Evolutionary conservation across 2,329 filamentous ascomycete genomes (phyloP), one percentile per base, ranked within the genome.

Genomic region (Monascus ruber): DNA sequence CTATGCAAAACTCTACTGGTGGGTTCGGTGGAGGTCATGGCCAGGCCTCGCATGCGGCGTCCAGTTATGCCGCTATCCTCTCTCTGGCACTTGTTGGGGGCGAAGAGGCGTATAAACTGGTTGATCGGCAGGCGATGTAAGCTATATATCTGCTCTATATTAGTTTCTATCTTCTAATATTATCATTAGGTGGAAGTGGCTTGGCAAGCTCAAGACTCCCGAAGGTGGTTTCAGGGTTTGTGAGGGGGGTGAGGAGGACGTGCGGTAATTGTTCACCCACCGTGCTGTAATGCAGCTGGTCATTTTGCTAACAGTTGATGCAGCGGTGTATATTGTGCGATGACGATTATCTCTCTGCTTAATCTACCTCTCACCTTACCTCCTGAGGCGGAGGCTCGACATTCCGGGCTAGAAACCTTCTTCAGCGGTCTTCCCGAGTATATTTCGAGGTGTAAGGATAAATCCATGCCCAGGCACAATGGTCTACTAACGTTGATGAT

Each of bases 21-120:
- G 91, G 91, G 2, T 94, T 94, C 59, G 91, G 87, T 38, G 91
- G 89, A 46, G 88, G 91, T n/a, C 83, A 87, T 60, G 87, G 89
- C 26, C 91, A 96, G 58, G 72, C 77, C 48, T 87, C 85, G 38
- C 91, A 98, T 63, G 74, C 91, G 49, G 91, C 91, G 41, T 82
- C 85, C 35, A 86, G 84, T 1, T 98, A 96, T 70, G 87, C 88
- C 35, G 75, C 81, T 32, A 66, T 94, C 17, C 73, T 98, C 42
- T 78, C 83, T 34, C 70, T 98, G 37, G 77, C 82, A 24, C 75
- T 87, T 45, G 83, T 89, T 33, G 86, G 85, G 37, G 85, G 83
- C 6, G 66, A 81, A 42, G 79, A 83, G 41, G 76, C 77, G 33
- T 84, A 86, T 56, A 73, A 80, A 43, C 68, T 85, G 39, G 76